Evolutionary conservation across 306 rosid genomes (phyloP).

Genomic region (Sicyos edulis): DNA sequence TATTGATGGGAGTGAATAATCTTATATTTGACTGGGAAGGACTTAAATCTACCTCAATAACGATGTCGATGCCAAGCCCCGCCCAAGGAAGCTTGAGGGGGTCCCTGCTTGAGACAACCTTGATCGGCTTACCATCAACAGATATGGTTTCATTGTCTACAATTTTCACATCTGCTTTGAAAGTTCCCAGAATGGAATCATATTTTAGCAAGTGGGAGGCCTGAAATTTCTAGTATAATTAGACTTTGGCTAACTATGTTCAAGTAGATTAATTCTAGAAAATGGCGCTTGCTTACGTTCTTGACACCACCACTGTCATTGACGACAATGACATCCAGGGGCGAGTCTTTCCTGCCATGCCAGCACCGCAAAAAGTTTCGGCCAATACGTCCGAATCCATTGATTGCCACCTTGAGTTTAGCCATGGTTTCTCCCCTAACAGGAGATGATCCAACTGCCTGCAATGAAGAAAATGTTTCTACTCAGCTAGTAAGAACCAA

Average conservation of each 20-base stretch:
- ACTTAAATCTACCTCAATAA: constrained; percentile 61
- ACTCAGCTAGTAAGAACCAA: background rate
- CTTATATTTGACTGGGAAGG: background rate
- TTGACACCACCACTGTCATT: constrained; percentile 99
- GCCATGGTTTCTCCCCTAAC: constrained; percentile 76
- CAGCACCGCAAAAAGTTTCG: constrained; percentile 97
- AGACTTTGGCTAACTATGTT: background rate
- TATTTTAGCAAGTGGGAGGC: constrained; percentile 88
- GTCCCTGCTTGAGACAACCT: constrained; percentile 86
- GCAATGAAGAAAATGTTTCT: constrained; percentile 16
- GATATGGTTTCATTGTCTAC: constrained; percentile 58
- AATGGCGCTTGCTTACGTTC: constrained; percentile 48
- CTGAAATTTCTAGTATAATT: constrained; percentile 19
- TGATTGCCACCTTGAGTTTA: constrained; percentile 96
- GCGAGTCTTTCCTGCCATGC: constrained; percentile 91
- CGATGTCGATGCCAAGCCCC: constrained; percentile 94
- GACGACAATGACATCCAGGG: constrained; percentile 83
- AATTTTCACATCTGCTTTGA: constrained; percentile 81
- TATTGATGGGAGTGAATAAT: background rate
- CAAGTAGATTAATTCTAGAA: background rate
- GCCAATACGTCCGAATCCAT: constrained; percentile 96
- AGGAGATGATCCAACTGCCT: constrained; percentile 53
- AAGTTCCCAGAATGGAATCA: constrained; percentile 89
- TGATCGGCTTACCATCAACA: constrained; percentile 86
- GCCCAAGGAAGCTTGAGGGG: constrained; percentile 98